phyloP scores from a whole-genome alignment of 2,329 filamentous ascomycete species.

The Hypoxylon sp. region DNA sequence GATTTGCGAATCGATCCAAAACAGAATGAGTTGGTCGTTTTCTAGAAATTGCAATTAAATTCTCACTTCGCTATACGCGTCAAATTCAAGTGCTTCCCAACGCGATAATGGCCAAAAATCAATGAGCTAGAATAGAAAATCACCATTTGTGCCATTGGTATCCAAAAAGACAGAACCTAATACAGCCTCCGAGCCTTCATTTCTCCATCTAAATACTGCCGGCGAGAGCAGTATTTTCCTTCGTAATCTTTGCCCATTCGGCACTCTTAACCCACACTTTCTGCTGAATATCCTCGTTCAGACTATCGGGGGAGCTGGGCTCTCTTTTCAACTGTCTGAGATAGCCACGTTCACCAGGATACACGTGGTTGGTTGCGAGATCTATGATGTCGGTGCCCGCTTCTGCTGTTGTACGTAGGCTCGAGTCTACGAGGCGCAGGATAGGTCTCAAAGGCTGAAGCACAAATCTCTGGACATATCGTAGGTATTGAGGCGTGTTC shows the following conservation, averaged over 20 bases:
- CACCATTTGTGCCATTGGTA: constrained; percentile 2
- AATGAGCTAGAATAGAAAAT: too few relatives aligned
- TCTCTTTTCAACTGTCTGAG: constrained; percentile 36
- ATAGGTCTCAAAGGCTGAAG: constrained; percentile 40
- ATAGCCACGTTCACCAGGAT: constrained; percentile 48
- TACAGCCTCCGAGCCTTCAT: not conserved
- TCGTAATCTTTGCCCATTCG: constrained; percentile 39
- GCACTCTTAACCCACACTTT: constrained; percentile 39
- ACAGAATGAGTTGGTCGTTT: not conserved
- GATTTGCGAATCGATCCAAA: constrained; percentile 37
- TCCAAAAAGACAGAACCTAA: not conserved
- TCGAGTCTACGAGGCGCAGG: constrained; percentile 45
- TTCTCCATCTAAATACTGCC: constrained; percentile 11
- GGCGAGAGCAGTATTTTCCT: constrained; percentile 32
- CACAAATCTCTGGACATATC: constrained; percentile 39
- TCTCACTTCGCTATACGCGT: not conserved
- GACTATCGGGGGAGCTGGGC: constrained; percentile 37
- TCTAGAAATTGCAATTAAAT: too few relatives aligned
- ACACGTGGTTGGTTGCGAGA: constrained; percentile 32
- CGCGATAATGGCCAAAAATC: too few relatives aligned
- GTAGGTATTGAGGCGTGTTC: constrained; percentile 45
- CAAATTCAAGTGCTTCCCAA: not conserved
- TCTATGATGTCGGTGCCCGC: constrained; percentile 40
- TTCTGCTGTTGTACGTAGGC: constrained; percentile 41
- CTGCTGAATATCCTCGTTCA: constrained; percentile 38